Conservation (phyloP, 495 filamentous ascomycete species). For the Aspergillus cavernicola region DNA sequence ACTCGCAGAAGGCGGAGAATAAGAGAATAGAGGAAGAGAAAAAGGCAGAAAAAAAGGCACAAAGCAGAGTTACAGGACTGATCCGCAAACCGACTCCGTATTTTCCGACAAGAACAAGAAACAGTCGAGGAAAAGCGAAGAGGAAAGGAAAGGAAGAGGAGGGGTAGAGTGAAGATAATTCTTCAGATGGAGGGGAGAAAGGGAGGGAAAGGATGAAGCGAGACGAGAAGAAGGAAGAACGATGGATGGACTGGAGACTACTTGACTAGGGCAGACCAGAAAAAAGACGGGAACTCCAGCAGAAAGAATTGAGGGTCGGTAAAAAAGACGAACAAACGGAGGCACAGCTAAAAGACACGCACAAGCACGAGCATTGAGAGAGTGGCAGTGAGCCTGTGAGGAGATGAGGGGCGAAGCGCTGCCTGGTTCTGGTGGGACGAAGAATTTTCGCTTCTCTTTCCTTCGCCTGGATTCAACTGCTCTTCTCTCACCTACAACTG, state of each 20-base stretch:
- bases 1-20: conserved; percentile 33
- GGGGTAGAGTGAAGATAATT: conserved; percentile 38
- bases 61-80: conserved; percentile 31
- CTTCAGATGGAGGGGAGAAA: conserved; percentile 35
- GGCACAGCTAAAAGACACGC: conserved; percentile 2
- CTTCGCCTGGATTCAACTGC: neutral
- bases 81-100: conserved; percentile 45
- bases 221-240: conserved; percentile 16
- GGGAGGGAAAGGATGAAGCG: conserved; percentile 21
- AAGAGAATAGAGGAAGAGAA: conserved; percentile 34
- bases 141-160: conserved; percentile 40
- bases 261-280: conserved; percentile 26
- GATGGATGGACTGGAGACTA: conserved; percentile 19
- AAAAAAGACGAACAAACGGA: conserved; percentile 23
- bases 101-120: conserved; percentile 41
- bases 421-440: conserved; percentile 22
- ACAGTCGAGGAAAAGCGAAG: conserved; percentile 29
- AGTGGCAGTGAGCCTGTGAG: conserved; percentile 14
- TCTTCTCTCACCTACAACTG: too few relatives aligned
- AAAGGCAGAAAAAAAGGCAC: conserved; percentile 33
- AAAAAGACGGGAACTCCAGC: conserved; percentile 19
- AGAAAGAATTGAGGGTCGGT: conserved; percentile 9
- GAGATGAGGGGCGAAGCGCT: conserved; percentile 23
- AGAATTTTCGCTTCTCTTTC: conserved; percentile 8
- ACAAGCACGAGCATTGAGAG: conserved; percentile 20